These are phyloP conservation scores for Hortaea sp. DNA, from an alignment of 2,329 filamentous ascomycete species.

Conservation along the genomic window DNA sequence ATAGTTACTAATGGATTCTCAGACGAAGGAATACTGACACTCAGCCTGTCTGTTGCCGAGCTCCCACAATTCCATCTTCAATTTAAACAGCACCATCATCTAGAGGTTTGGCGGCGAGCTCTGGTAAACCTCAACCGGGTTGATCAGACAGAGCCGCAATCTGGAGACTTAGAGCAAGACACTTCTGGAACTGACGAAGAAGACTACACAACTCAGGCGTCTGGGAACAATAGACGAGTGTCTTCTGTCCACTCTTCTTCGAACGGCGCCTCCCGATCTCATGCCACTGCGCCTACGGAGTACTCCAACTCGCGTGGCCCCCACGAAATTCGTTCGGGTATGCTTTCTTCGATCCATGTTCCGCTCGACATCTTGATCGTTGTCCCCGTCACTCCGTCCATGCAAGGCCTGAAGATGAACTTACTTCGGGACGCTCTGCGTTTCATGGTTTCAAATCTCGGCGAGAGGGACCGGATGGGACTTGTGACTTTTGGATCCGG, in stretches of 20 bases:
- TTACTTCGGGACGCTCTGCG: constrained; percentile 82
- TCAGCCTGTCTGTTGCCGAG: constrained; percentile 84
- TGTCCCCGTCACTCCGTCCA: constrained; percentile 92
- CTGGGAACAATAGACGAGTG: constrained; percentile 51
- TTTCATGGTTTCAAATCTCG: constrained; percentile 82
- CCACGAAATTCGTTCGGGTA: constrained; percentile 34
- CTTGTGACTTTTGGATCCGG: constrained; percentile 94
- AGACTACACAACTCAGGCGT: constrained; percentile 49
- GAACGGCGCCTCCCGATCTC: constrained; percentile 72
- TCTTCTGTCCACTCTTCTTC: constrained; percentile 73
- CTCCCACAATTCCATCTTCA: constrained; percentile 88
- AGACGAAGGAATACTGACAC: constrained; percentile 55
- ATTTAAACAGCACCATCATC: constrained; percentile 71
- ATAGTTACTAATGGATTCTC: too few relatives aligned
- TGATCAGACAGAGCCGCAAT: constrained; percentile 50
- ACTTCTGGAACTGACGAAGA: constrained; percentile 81
- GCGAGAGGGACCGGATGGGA: constrained; percentile 91
- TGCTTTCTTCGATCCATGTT: constrained; percentile 58
- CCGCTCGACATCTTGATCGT: constrained; percentile 94
- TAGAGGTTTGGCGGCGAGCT: constrained; percentile 85
- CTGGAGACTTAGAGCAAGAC: constrained; percentile 68
- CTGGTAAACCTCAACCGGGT: constrained; percentile 67
- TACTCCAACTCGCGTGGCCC: constrained; percentile 60
- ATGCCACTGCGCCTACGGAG: constrained; percentile 80
- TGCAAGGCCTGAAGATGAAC: constrained; percentile 99